phyloP scores from a whole-genome alignment of 495 filamentous ascomycete species.

The Hypoxylon lienhwacheense region DNA sequence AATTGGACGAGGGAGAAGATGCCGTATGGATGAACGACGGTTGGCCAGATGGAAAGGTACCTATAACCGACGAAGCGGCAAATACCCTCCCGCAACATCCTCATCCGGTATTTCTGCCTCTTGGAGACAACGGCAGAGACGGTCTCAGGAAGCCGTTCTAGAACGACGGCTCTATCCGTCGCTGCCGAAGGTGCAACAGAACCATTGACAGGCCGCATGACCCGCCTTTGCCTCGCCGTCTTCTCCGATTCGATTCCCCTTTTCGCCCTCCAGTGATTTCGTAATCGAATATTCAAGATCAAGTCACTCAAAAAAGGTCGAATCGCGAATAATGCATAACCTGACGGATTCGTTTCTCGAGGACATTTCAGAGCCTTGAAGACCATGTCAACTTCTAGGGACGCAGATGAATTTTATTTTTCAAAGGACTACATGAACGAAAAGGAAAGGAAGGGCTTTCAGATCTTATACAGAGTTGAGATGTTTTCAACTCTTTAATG shows the following conservation, averaged over 20 bases:
- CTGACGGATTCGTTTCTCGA: too few species aligned
- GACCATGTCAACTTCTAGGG: too few species aligned
- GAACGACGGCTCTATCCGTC: not conserved
- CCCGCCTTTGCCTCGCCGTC: not conserved
- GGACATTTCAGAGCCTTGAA: too few species aligned
- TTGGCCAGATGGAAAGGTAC: conserved; percentile 9
- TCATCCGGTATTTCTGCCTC: not conserved
- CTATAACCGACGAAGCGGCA: not conserved
- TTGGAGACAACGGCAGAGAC: conserved; percentile 17
- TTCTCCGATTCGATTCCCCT: not conserved
- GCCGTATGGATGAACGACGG: conserved; percentile 5
- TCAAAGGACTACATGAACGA: too few species aligned
- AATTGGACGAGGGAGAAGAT: not conserved
- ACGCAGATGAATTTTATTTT: too few species aligned
- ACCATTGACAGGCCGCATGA: not conserved
- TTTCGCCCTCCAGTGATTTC: not conserved
- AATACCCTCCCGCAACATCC: not conserved
- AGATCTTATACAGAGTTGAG: too few species aligned
- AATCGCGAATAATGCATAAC: too few species aligned
- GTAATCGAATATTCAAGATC: not conserved
- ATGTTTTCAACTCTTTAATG: too few species aligned
- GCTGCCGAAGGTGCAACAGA: not conserved
- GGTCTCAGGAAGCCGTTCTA: not conserved
- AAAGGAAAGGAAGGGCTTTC: too few species aligned
- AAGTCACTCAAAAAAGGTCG: too few species aligned